Base-by-base conservation (phyloP, 1,284 basidiomycete genomes). In the Neonothopanus nambi region DNA sequence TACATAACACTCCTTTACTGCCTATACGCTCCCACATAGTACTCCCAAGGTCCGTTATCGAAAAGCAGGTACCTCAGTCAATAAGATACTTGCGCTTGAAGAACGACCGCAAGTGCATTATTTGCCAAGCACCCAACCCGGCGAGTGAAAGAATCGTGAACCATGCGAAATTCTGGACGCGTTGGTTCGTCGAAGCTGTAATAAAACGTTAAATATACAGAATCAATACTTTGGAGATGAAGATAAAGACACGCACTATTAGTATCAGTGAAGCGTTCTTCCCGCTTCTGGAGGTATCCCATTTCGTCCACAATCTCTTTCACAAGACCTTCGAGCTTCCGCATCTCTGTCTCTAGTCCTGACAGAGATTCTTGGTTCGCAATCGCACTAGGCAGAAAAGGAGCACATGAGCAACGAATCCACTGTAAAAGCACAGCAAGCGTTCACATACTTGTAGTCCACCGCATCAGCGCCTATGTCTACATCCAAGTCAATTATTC, bases 391-490 rank as follows among this genome's bases (percentile, higher is more conserved):
- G 7, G 43, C 8, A 33, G 18, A 30, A n/a, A 28, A n/a, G 24
- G 15, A 18, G 11, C 21, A 20, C 11, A 23, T n/a, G 21, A 26
- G 17, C 20, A 52, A 12, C 42, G 36, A 54, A n/a, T 24, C 24
- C 24, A 24, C n/a, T n/a, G 3, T 11, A 54, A 7, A 35, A 41
- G 8, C 9, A 33, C 24, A 4, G 30, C 38, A 45, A 15, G 18
- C 20, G 33, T 26, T 11, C 33, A 71, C 86, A 62, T 66, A 95
- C 93, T 98, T 98, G 81, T 99, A 99, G 72, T 99, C 97, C 38
- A 98, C 89, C 0, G 97, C 97, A 65, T 99, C 96, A 17, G 96
- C 95, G 43, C 96, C 96, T 70, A 99, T 96, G 67, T 99, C 97
- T 39, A 98, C 86, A 67, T 99, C 96, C 51, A 99, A 75, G 75